phyloP scores from a whole-genome alignment of 176 grass and related monocot species.

The Oryza longistaminata region DNA sequence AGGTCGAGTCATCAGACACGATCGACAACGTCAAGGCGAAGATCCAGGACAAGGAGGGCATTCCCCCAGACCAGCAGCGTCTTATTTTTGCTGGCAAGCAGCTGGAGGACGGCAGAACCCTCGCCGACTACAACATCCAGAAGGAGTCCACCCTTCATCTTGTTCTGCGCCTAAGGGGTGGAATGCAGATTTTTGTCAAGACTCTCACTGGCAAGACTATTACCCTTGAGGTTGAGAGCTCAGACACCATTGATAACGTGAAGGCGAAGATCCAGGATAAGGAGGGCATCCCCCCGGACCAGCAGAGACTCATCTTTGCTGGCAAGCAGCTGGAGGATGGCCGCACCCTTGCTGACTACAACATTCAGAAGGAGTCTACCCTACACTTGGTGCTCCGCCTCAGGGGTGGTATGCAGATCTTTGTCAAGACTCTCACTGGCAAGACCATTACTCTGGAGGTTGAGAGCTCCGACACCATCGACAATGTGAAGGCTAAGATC shows the following conservation, averaged over 20 bases:
- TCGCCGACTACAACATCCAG: background rate
- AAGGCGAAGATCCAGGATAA: conserved; percentile 84
- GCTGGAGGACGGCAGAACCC: background rate
- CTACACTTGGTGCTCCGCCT: background rate
- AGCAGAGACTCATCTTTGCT: conserved; percentile 64
- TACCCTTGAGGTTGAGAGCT: conserved; percentile 54
- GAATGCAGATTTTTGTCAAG: conserved; percentile 71
- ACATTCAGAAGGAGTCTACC: background rate
- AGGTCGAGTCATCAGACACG: background rate
- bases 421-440: background rate
- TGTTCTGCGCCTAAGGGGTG: conserved; percentile 27
- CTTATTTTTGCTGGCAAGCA: background rate
- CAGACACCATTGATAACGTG: conserved; percentile 64
- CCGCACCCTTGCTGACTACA: background rate
- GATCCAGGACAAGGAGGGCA: background rate
- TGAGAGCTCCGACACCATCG: background rate
- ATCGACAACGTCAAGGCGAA: background rate
- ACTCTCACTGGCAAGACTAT: conserved; percentile 76
- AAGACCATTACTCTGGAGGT: background rate
- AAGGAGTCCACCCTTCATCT: background rate
- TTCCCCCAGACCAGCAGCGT: background rate
- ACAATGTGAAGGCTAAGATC: background rate
- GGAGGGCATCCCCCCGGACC: conserved; percentile 73
- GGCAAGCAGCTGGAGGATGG: conserved; percentile 69
- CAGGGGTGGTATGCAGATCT: background rate